Evolutionary conservation across 306 rosid genomes (phyloP), one percentile per base, ranked within the genome.

Genomic region (Boehmeria nivea): DNA sequence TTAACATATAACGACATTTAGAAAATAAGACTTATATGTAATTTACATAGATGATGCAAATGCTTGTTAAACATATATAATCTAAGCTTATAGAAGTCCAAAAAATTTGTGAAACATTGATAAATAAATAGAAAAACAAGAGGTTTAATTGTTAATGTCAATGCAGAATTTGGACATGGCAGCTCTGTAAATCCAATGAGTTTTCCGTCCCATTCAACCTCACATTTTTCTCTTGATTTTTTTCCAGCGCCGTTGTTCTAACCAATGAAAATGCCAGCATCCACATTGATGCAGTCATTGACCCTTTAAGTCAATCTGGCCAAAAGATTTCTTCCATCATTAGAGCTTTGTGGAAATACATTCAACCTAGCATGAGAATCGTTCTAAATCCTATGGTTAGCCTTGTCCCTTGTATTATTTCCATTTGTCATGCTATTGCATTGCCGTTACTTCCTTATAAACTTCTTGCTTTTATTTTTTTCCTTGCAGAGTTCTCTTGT

Each of bases 281-380:
- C 63, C 99, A 91, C 72, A 87, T 91, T 20, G 99, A 91, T 63
- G 99, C 86, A 22, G 95, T 85, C 59, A 57, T 91, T 55, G 99
- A 91, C 83, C 99, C 99, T 46, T 71, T 91, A 71, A 91, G 99
- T 73, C 88, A 91, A 60, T 72, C 83, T 42, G 84, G 89, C 67
- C 99, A 91, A 81, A 91, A 79, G 78, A 52, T 91, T 69, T 82
- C 99, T 51, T 87, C 95, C 61, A 80, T 91, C 83, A 89, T 91
- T 56, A 78, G 76, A 46, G 78, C 83, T 65, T 63, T 91, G 71
- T 76, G 83, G 88, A 87, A 85, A 57, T 84, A 85, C 42, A 38
- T 83, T 71, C 84, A 79, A 57, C 99, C 99, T 73, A 85, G 88
- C 89, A 84, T 91, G 99, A 85, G 95, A 75, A 87, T 91, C 72